These are phyloP conservation scores for Mortierella sp. DNA, from an alignment of 371 early-diverging fungal species.

Conservation along the genomic window DNA sequence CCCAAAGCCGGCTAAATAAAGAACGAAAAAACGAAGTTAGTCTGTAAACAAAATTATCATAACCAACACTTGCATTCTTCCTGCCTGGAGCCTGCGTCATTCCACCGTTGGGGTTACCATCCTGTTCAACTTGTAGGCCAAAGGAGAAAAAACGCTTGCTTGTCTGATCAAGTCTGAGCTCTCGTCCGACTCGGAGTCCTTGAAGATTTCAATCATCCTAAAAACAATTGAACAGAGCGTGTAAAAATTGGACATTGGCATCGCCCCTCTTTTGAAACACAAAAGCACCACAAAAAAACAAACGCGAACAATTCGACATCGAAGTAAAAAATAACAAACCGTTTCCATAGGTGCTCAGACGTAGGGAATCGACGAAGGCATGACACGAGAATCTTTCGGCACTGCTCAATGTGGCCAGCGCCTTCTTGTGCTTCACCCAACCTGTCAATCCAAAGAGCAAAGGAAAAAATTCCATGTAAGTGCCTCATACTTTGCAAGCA, in stretches of 20 bases:
- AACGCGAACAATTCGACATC: neutral
- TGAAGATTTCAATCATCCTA: conserved; percentile 27
- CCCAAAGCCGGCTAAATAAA: conserved; percentile 2
- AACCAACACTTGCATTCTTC: neutral
- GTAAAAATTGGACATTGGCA: conserved; percentile 25
- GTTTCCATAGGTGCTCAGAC: conserved; percentile 49
- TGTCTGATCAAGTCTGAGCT: conserved; percentile 23
- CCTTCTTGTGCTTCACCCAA: conserved; percentile 36
- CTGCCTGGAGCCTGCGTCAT: neutral
- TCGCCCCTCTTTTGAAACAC: conserved; percentile 8
- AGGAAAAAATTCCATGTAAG: neutral
- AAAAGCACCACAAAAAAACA: conserved; percentile 15
- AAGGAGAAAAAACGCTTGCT: conserved; percentile 34
- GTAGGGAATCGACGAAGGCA: conserved; percentile 37
- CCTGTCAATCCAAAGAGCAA: conserved; percentile 7
- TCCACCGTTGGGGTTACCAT: conserved; percentile 25
- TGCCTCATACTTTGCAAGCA: neutral
- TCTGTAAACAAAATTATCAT: conserved; percentile 4
- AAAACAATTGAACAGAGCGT: neutral
- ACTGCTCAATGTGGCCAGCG: conserved; percentile 21
- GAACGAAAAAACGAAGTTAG: conserved; percentile 1
- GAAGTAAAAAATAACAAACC: conserved; percentile 29
- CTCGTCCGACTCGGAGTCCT: conserved; percentile 8
- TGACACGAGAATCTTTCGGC: conserved; percentile 26
- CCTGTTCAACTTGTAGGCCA: conserved; percentile 32